Evolutionary conservation across 805 yeast genomes (phyloP), one percentile per base, ranked within the genome.

Genomic region (Suhomyces xylopsoci): DNA sequence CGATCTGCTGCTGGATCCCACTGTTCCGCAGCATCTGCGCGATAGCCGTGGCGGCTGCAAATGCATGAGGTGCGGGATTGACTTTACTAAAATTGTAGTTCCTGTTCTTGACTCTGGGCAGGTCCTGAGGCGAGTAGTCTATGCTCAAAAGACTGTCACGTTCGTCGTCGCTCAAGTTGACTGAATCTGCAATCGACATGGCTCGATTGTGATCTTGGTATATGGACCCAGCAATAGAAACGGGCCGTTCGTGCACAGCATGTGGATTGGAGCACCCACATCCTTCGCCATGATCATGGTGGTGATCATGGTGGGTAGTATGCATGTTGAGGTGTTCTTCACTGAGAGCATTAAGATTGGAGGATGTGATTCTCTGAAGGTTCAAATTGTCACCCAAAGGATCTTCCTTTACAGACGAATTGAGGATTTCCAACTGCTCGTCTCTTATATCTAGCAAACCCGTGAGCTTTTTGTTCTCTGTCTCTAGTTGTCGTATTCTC

Each of bases 401-500:
- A 24, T 50, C 45, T 17, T 36, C 40, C 15, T 45, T 30, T 8
- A 14, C 8, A 14, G 32, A 42, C 3, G 49, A 14, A 28, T 58
- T 60, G 8, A 59, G 57, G 53, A 76, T 55, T 45, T 78, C 85
- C 58, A 83, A 65, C 57, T 82, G 85, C 58, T 84, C 88, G 60
- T 85, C 88, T 58, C 85, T 79, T 51, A 84, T 66, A 54, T 83
- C 87, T 41, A 88, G 62, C 46, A 87, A 64, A 8, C 88, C 87
- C 32, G 80, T 76, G 25, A 91, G 68, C 61, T 87, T 80, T 57
- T 83, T 81, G 65, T 89, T 90, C 62, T 90, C 96, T 3, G 86
- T 81, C 66, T 90, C 96, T 20, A 92, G 75, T 63, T 87, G 94
- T 48, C 97, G 76, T n/a, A 91, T 85, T 48, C 96, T 75, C 62